phyloP scores from a whole-genome alignment of 2,329 filamentous ascomycete species.

The Diaporthe eres region DNA sequence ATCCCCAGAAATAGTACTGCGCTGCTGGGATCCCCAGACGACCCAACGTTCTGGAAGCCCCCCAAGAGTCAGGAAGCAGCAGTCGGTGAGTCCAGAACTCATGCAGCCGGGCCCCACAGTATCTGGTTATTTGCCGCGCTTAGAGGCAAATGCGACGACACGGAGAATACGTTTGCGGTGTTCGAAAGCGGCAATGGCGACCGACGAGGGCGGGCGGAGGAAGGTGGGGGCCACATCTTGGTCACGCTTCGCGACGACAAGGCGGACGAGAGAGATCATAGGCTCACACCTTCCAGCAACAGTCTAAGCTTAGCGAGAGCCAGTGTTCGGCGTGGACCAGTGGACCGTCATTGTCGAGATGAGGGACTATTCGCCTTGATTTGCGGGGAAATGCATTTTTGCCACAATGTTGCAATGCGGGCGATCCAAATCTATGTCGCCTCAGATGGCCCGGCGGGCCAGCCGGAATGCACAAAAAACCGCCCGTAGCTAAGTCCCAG shows the following conservation, averaged over 20 bases:
- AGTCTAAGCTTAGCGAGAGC: background rate
- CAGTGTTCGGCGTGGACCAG: background rate
- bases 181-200: conserved; percentile 25
- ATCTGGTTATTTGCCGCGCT: conserved; percentile 26
- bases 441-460: no score
- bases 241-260: background rate
- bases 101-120: conserved; percentile 16
- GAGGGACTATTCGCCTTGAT: conserved; percentile 8
- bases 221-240: background rate
- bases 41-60: conserved; percentile 13
- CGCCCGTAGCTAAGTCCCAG: no score
- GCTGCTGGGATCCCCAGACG: conserved; percentile 30
- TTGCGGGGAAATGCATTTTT: background rate
- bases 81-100: conserved; percentile 27
- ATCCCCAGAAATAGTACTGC: conserved; percentile 21
- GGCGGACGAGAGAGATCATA: conserved; percentile 2
- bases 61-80: conserved; percentile 19
- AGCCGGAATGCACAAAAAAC: no score
- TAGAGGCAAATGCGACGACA: conserved; percentile 5
- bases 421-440: background rate
- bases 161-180: conserved; percentile 14
- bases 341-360: background rate
- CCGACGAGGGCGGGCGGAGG: background rate
- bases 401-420: conserved; percentile 22
- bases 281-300: background rate